Evolutionary conservation across 148 eudicot species (phyloP).

Genomic region (Rhododendron williamsianum): DNA sequence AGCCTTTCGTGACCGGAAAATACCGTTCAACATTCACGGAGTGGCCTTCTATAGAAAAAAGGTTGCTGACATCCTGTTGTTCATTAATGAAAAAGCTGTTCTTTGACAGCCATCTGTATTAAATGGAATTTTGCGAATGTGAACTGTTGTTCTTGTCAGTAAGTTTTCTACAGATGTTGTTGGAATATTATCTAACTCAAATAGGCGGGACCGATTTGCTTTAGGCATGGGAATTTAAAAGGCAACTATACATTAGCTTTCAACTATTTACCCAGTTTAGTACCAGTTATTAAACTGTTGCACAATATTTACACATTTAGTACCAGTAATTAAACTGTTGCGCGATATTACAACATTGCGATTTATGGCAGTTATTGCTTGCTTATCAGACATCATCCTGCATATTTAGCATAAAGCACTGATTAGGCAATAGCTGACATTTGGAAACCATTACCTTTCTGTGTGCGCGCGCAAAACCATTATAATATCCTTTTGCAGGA

Average conservation of each 20-base stretch:
- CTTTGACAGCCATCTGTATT: neutral
- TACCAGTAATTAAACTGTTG: neutral
- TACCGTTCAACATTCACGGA: conserved; percentile 90
- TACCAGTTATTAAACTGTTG: too few relatives aligned
- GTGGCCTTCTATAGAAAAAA: conserved; percentile 95
- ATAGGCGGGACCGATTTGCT: neutral
- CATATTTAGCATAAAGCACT: neutral
- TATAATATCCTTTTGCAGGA: neutral
- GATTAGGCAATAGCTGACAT: neutral
- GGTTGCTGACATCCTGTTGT: conserved; percentile 31
- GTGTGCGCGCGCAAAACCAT: neutral
- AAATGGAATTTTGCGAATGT: neutral
- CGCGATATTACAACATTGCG: too few relatives aligned
- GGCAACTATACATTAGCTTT: neutral
- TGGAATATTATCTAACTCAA: neutral
- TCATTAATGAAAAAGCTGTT: neutral
- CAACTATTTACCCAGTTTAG: neutral
- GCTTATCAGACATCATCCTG: neutral
- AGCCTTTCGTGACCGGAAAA: conserved; percentile 69
- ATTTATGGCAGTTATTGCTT: neutral
- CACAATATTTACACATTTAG: too few relatives aligned
- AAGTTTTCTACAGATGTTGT: neutral
- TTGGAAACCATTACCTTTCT: neutral
- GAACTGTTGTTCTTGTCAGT: neutral
- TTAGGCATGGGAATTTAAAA: neutral